phyloP scores from a whole-genome alignment of 2,329 filamentous ascomycete species.

The Ophiosphaerella narmari region DNA sequence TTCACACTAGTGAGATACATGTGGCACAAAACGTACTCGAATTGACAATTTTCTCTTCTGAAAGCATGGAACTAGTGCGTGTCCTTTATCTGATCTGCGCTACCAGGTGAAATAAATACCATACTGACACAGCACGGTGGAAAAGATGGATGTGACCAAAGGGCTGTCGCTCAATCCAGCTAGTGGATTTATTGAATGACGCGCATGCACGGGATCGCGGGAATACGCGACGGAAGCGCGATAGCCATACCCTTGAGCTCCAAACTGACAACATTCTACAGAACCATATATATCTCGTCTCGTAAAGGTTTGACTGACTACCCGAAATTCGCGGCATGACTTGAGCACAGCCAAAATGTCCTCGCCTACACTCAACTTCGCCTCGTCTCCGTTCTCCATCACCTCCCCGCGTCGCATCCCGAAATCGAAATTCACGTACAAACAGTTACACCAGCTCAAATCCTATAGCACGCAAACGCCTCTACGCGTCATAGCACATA shows the following conservation, averaged over 20 bases:
- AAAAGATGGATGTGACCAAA: too few species aligned
- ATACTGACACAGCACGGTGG: too few species aligned
- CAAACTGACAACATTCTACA: neutral
- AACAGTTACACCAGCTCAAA: constrained; percentile 77
- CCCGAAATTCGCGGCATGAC: constrained; percentile 10
- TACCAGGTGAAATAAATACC: too few species aligned
- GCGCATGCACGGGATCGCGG: constrained; percentile 41
- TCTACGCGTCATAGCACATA: constrained; percentile 83
- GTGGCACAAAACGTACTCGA: too few species aligned
- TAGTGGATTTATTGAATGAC: constrained; percentile 35
- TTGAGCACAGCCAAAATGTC: constrained; percentile 44
- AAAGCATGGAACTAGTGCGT: too few species aligned
- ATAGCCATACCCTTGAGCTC: constrained; percentile 4
- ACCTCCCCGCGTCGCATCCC: constrained; percentile 40
- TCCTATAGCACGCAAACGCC: constrained; percentile 73
- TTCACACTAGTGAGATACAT: too few species aligned
- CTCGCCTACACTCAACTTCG: constrained; percentile 53
- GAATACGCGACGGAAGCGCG: constrained; percentile 31
- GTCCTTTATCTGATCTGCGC: too few species aligned
- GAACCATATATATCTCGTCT: neutral
- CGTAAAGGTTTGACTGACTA: neutral
- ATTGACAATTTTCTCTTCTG: too few species aligned
- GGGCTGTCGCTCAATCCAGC: constrained; percentile 2
- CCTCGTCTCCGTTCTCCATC: constrained; percentile 53
- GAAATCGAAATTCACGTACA: constrained; percentile 80